Evolutionary conservation across 148 eudicot genomes (phyloP), one percentile per base, ranked within the genome.

Genomic region (Mesembryanthemum crystallinum): DNA sequence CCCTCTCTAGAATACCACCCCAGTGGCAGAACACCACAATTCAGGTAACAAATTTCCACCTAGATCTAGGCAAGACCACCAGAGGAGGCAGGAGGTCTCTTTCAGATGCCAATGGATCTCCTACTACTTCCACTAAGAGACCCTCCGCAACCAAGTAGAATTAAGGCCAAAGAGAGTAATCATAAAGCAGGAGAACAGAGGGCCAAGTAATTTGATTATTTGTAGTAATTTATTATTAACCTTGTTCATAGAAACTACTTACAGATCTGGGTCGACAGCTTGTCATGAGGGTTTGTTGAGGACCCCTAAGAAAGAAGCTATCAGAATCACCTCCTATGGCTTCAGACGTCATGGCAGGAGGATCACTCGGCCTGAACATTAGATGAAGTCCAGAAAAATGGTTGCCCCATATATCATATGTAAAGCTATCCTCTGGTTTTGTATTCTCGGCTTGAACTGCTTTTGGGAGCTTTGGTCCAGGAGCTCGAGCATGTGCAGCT

Each of bases 381-480:
- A 82, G 82, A 72, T 80, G 88, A 63, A 77, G 62, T 79, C 88
- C 87, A 75, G 87, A 87, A 57, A 93, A 89, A 84, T 94, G 97
- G 72, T 86, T 85, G 55, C 95, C 98, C 97, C 97, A 94, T 25
- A 94, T 89, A 73, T 90, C 91, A 84, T 92, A 94, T 52, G 75
- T 79, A 74, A 80, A 89, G 43, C 76, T 83, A 71, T 87, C 88
- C 64, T 80, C 85, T 58, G 33, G 24, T 71, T 78, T 68, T n/a
- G 43, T 35, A 27, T 76, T 66, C 32, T 77, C 80, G 77, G 76
- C 17, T 81, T 74, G 58, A 82, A 71, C 81, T 47, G 74, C 57
- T 73, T 76, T 86, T 27, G 64, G 71, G 47, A 74, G 55, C 18
- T 83, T 87, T 67, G 92, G 86, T 54, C 97, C 96, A 60, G 97